Evolutionary conservation across 139 green algal species (phyloP), one percentile per base, ranked within the genome.

Genomic region (Chlorella sorokiniana): DNA sequence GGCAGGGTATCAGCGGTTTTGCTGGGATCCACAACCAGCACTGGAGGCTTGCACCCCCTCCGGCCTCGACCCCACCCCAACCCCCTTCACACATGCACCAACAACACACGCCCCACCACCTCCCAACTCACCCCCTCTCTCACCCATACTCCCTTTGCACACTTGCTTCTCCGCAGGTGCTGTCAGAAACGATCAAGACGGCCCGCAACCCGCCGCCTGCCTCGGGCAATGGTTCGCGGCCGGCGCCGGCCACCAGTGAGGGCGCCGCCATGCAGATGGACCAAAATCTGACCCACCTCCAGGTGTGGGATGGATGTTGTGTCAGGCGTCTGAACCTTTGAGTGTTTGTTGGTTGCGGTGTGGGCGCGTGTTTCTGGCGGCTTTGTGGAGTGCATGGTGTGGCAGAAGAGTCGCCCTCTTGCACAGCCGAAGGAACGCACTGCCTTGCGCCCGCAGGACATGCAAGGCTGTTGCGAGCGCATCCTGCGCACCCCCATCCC

Each of bases 401-500:
- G n/a, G n/a, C n/a, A n/a, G 62, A 69, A 10, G n/a, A 35, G n/a
- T 5, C 41, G 35, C 37, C 16, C 23, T 9, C 33, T 33, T 11
- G 29, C n/a, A 48, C 35, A 27, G 7, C 27, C 37, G 2, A 31
- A 35, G n/a, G 83, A 96, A 38, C 79, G 2, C 82, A 91, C 38
- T 37, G 29, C 27, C 35, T 14, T 31, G n/a, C 20, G 18, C n/a
- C 56, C 69, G 35, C 29, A 81, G 74, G 54, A 87, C 31, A 48
- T 82, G 1, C 40, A 83, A 44, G 86, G 79, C 23, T 51, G 56
- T 20, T 89, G 84, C 67, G 83, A 93, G 84, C 85, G 87, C 73
- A 91, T 94, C 72, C 80, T 94, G 22, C 79, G 71, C 42, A 91
- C 88, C 20, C 92, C 92, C 71, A 93, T 94, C 61, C 91, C 92